Evolutionary conservation across 1,284 basidiomycete genomes (phyloP), one percentile per base, ranked within the genome.

Genomic region (Ceratobasidium sp.): DNA sequence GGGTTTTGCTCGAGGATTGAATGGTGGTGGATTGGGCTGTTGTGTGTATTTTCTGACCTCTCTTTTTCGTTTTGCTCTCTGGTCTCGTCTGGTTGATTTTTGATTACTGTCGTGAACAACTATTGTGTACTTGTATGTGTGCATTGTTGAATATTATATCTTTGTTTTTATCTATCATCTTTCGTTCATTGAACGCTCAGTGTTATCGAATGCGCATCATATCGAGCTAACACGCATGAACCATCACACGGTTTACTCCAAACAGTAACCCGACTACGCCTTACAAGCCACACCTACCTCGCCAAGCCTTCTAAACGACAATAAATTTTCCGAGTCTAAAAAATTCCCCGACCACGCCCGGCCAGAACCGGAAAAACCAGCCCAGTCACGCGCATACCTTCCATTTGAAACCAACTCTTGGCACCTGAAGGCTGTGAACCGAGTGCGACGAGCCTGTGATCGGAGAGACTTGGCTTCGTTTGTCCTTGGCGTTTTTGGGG

Each of bases 61-160:
- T 46, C 33, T 15, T 61, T 18, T 60, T 60, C 56, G 56, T 67
- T 40, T n/a, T n/a, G 40, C n/a, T 67, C 44, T 46, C 44, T n/a
- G 44, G 39, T 26, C 26, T 23, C 64, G 26, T 67, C 64, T 18
- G 13, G 28, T 67, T 49, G n/a, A n/a, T n/a, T n/a, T n/a, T n/a
- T n/a, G n/a, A n/a, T n/a, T n/a, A n/a, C n/a, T n/a, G n/a, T n/a
- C n/a, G n/a, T n/a, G n/a, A n/a, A n/a, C n/a, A n/a, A n/a, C n/a
- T n/a, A n/a, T 26, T 33, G 13, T 68, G 66, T 68, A 68, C 23
- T 68, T 68, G 66, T 68, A 68, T 68, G 46, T 39, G n/a, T n/a
- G n/a, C n/a, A n/a, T n/a, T n/a, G 49, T 26, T 67, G 64, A 67
- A 67, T 67, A 46, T 44, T 26, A 68, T 68, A 68, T 53, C 26